These are phyloP conservation scores for Mycena metata DNA, from an alignment of 768 basidiomycete species.

Conservation along the genomic window DNA sequence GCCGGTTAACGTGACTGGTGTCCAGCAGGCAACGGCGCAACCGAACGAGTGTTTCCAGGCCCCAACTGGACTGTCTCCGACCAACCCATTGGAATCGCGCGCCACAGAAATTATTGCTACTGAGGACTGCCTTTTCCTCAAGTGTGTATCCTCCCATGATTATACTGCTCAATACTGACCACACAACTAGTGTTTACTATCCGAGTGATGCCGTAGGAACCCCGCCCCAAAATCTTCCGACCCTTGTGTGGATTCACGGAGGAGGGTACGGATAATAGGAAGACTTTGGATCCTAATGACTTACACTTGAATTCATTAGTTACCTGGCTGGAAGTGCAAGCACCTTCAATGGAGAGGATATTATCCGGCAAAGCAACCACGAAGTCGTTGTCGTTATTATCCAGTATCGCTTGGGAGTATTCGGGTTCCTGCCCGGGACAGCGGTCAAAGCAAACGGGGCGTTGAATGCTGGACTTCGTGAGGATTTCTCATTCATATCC, in stretches of 20 bases:
- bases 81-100: slow-evolving; percentile 33
- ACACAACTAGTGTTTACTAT: slow-evolving; percentile 48
- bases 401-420: slow-evolving; percentile 34
- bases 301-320: slow-evolving; percentile 4
- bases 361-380: slow-evolving; percentile 35
- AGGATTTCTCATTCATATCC: not conserved
- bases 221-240: slow-evolving; percentile 47
- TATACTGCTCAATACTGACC: slow-evolving; percentile 8
- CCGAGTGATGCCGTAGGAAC: slow-evolving; percentile 47
- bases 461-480: slow-evolving; percentile 48
- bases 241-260: slow-evolving; percentile 62
- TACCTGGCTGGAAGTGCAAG: slow-evolving; percentile 21
- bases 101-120: not conserved
- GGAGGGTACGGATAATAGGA: slow-evolving; percentile 34
- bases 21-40: slow-evolving; percentile 36
- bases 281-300: no score
- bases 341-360: slow-evolving; percentile 34
- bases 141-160: no score
- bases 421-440: slow-evolving; percentile 46
- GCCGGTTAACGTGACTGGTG: slow-evolving; percentile 24
- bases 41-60: slow-evolving; percentile 42
- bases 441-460: slow-evolving; percentile 44
- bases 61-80: slow-evolving; percentile 30
- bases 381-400: slow-evolving; percentile 40
- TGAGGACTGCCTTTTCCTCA: slow-evolving; percentile 27